Evolutionary conservation across 2,329 filamentous ascomycete genomes (phyloP).

Genomic region (Ophiostoma australiae): DNA sequence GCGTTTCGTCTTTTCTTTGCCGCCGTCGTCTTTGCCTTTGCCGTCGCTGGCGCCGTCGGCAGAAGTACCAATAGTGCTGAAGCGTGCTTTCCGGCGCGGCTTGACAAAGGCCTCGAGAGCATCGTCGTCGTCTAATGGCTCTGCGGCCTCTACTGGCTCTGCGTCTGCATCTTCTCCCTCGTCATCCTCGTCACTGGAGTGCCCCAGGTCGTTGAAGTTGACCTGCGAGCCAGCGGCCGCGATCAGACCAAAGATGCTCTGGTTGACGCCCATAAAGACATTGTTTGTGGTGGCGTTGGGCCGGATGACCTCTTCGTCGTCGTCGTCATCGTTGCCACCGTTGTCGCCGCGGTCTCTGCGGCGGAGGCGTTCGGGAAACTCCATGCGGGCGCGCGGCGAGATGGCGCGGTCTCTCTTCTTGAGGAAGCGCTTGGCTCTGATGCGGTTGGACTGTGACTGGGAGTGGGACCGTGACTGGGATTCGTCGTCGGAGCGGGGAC

Average conservation of each 20-base stretch:
- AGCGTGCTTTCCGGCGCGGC: constrained; percentile 9
- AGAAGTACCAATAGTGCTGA: not conserved
- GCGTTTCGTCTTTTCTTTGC: constrained; percentile 16
- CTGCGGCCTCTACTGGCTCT: not conserved
- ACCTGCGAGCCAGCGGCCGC: constrained; percentile 78
- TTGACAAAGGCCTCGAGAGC: constrained; percentile 12
- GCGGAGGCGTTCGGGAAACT: constrained; percentile 51
- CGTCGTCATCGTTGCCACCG: constrained; percentile 34
- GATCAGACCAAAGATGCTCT: constrained; percentile 90
- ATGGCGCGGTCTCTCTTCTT: constrained; percentile 1
- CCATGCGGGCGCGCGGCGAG: constrained; percentile 41
- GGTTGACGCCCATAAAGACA: constrained; percentile 73
- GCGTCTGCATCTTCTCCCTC: constrained; percentile 31
- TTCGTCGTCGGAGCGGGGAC: constrained; percentile 15
- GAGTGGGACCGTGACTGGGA: not conserved
- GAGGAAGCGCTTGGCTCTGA: not conserved
- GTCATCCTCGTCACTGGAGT: constrained; percentile 75
- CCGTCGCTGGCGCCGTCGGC: not conserved
- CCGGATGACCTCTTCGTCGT: constrained; percentile 46
- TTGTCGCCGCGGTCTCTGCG: constrained; percentile 42
- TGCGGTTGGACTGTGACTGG: not conserved
- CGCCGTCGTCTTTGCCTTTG: not conserved
- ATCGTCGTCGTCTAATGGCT: not conserved
- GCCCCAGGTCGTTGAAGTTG: constrained; percentile 70
- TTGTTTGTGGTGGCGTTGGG: constrained; percentile 42